Base-by-base conservation (phyloP, 192 early-diverging fungal genomes). In the Linnemannia schmuckeri region DNA sequence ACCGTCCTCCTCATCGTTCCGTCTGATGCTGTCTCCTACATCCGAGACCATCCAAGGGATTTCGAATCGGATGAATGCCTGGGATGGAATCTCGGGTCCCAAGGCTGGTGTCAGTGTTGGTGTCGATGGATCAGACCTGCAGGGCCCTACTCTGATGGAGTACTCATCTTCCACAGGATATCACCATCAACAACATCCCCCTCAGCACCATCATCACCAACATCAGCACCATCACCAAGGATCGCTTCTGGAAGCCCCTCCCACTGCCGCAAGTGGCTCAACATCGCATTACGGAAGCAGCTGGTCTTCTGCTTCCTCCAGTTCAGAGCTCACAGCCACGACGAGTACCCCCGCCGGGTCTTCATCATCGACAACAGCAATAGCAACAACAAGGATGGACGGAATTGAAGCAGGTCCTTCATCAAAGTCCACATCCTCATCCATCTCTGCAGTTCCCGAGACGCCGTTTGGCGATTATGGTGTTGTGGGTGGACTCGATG, bases 11-110 rank as follows among this genome's bases (percentile, higher is more conserved):
- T 52, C 49, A 2, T 52, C 49, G 4, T 57, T 80, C 18, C 70
- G 71, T 1, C 54, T 87, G 72, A 18, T 87, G 18, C 72, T 87
- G 7, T 87, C 85, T 5, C 80, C 85, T 6, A 78, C 85, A 9
- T 47, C 80, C 1, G 85, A 81, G 1, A 72, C 76, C 6, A 40
- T 85, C 0, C 83, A 80, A 17, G 74, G 74, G 30, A 76, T 87
- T 15, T 87, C 85, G 10, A 80, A 78, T 54, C 66, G 66, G 10
- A 8, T 87, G 79, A 81, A 81, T 49, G 66, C 85, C 6, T 87
- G 85, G 85, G 76, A 81, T 3, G 85, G 85, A 1, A 71, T 81
- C 3, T 63, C 75, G 6, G 75, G 70, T 3, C 9, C 83, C 44
- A 73, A 76, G 33, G 44, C 52, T 0, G 42, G 42, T 10, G 42